Percentiles rank a stretch among this genome's conserved stretches.
These are phyloP conservation scores for Durotheca rogersii DNA, from an alignment of 495 filamentous ascomycete species.

Conservation along the genomic window DNA sequence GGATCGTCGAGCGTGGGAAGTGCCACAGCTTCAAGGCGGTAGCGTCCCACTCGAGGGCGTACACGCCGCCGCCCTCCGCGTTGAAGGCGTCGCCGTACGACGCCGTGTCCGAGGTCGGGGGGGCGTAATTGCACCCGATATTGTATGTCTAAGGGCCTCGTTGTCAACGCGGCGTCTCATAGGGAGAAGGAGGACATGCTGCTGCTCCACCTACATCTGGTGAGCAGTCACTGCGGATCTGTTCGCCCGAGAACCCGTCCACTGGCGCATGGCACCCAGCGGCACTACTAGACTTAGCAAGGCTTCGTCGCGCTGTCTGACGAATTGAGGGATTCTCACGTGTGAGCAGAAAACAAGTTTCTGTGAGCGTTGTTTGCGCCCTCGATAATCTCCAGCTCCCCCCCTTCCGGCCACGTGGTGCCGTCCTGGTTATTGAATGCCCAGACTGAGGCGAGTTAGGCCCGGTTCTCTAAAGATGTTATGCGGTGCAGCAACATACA, in stretches of 20 bases:
- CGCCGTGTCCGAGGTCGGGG: conserved; percentile 27
- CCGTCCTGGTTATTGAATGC: conserved; percentile 39
- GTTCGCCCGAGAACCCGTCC: conserved; percentile 34
- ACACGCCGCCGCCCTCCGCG: conserved; percentile 61
- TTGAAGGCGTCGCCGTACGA: conserved; percentile 69
- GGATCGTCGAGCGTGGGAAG: conserved; percentile 63
- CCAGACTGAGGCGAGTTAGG: conserved; percentile 34
- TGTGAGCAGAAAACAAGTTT: conserved; percentile 71
- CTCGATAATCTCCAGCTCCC: conserved; percentile 85
- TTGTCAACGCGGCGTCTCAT: conserved; percentile 5
- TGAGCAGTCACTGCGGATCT: conserved; percentile 25
- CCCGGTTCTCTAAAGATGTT: background rate
- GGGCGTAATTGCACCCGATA: conserved; percentile 29
- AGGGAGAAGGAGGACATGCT: background rate
- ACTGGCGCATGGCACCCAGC: conserved; percentile 45
- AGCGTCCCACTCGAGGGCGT: conserved; percentile 64
- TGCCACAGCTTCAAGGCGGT: conserved; percentile 69
- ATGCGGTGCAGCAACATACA: conserved; percentile 32
- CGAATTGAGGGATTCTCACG: conserved; percentile 35
- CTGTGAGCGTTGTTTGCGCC: conserved; percentile 63
- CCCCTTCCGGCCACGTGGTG: conserved; percentile 61
- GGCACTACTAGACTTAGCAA: conserved; percentile 46
- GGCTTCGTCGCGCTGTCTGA: conserved; percentile 42
- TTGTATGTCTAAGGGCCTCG: conserved; percentile 12
- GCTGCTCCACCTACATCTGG: conserved; percentile 16